Conservation (phyloP, 805 yeast species). For the Lipomyces yamadae region DNA sequence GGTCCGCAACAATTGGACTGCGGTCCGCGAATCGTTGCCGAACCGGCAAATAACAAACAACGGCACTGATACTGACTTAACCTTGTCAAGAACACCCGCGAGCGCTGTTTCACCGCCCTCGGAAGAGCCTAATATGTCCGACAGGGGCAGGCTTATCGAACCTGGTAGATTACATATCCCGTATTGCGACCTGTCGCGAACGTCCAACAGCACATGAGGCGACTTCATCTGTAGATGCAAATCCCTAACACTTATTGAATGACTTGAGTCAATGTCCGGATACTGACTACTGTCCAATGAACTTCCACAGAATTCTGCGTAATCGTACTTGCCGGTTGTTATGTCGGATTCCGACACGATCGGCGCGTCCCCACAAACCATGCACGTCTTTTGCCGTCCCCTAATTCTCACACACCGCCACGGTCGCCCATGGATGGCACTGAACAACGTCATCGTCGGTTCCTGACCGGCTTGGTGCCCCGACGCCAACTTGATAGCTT, state of each 20-base stretch:
- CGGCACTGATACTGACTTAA: slow-evolving; percentile 40
- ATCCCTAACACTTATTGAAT: slow-evolving; percentile 56
- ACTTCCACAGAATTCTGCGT: slow-evolving; percentile 76
- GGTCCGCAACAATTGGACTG: slow-evolving; percentile 61
- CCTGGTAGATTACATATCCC: slow-evolving; percentile 64
- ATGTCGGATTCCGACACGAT: slow-evolving; percentile 56
- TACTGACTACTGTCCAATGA: slow-evolving; percentile 45
- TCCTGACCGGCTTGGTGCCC: slow-evolving; percentile 62
- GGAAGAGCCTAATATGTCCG: slow-evolving; percentile 47
- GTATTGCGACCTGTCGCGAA: slow-evolving; percentile 79
- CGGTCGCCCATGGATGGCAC: slow-evolving; percentile 60
- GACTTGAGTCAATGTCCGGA: slow-evolving; percentile 51
- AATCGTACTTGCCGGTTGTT: slow-evolving; percentile 58
- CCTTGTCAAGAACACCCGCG: slow-evolving; percentile 17
- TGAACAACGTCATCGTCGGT: slow-evolving; percentile 63
- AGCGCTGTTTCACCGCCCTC: slow-evolving; percentile 38
- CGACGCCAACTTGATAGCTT: slow-evolving; percentile 74
- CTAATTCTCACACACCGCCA: slow-evolving; percentile 82
- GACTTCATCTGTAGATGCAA: slow-evolving; percentile 38
- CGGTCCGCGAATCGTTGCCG: slow-evolving; percentile 90
- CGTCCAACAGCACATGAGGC: slow-evolving; percentile 63
- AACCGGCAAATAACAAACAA: slow-evolving; percentile 76
- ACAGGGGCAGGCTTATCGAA: slow-evolving; percentile 68
- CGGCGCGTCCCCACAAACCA: slow-evolving; percentile 64
- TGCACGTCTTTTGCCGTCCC: slow-evolving; percentile 62